Evolutionary conservation across 768 basidiomycete species (phyloP), one percentile per base, ranked within the genome.

Genomic region (Phanerochaete carnosa): DNA sequence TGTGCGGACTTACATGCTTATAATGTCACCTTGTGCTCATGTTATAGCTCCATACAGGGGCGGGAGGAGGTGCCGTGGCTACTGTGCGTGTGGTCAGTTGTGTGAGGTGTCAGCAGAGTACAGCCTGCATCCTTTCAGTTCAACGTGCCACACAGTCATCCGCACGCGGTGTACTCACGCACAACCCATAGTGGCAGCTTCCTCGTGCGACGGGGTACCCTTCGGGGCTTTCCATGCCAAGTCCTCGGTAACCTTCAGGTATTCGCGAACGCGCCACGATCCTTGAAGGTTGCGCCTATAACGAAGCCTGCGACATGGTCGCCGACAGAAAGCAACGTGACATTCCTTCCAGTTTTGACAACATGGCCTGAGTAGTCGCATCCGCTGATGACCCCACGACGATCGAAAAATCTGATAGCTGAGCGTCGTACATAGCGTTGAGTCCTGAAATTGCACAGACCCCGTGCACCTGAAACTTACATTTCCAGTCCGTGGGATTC

Each of bases 261-360:
- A 73, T 52, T 74, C 71, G 71, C 65, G 45, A 65, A 73, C 26
- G 72, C 66, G 28, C 72, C 72, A 22, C 65, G 23, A 45, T 66
- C 58, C 9, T 45, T 25, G 52, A 55, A 68, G 53, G 62, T 51
- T 35, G 62, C 67, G 49, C 72, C 72, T 11, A 63, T 67, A 7
- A 68, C 61, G 35, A 68, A 60, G 11, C 70, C 72, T 1, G 72
- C 69, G 39, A 70, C 69, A 37, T 61, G 61, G 45, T 71, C 68
- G 49, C 72, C 73, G 35, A 72, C 46, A 11, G 60, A 50, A 28
- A 57, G 15, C 2, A 30, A 50, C 3, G 56, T 56, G 52, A 65
- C 64, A 29, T 62, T 58, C 8, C 45, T 60, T 1, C 71, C 70
- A 15, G 65, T 53, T 43, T 68, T 55, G 33, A 65, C 68, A 25